Conservation (phyloP, 257 asterid species). For the Solanum pinnatisectum region DNA sequence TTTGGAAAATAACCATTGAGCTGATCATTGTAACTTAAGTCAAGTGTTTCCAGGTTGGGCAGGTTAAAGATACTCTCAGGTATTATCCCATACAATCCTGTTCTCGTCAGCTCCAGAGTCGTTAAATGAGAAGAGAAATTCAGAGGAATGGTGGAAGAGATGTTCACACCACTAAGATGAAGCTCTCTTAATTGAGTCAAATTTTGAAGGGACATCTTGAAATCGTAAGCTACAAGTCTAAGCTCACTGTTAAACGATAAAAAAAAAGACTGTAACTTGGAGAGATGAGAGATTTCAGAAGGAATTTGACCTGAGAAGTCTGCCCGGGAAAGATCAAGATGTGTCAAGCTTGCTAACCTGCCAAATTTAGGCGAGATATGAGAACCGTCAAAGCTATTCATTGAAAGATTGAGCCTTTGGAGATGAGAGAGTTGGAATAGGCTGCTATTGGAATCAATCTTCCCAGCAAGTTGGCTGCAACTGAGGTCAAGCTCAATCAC, state of each 20-base stretch:
- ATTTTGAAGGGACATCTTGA: slow-evolving; percentile 12
- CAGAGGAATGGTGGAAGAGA: slow-evolving; percentile 7
- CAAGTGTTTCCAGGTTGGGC: slow-evolving; percentile 1
- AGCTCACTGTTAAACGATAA: neutral
- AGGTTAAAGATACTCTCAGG: slow-evolving; percentile 1
- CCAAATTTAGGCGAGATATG: slow-evolving; percentile 6
- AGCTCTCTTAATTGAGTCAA: neutral
- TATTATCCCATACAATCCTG: neutral
- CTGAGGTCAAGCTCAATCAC: slow-evolving; percentile 15
- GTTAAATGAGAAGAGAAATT: slow-evolving; percentile 10
- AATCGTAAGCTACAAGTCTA: neutral
- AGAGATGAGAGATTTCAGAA: slow-evolving; percentile 1
- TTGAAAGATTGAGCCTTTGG: slow-evolving; percentile 6
- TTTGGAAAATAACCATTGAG: slow-evolving; percentile 6
- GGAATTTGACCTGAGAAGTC: slow-evolving; percentile 12
- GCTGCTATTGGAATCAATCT: slow-evolving; percentile 1
- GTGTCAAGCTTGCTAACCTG: neutral
- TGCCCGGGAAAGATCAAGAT: slow-evolving; percentile 13
- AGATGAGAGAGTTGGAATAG: slow-evolving; percentile 6
- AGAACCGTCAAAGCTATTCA: slow-evolving; percentile 5
- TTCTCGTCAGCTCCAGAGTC: neutral
- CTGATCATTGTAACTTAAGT: neutral
- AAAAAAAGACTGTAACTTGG: slow-evolving; percentile 1
- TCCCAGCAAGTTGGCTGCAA: slow-evolving; percentile 9
- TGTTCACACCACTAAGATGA: neutral